These are phyloP conservation scores for Syzygium jambos DNA, from an alignment of 345 rosid genomes.

Conservation along the genomic window DNA sequence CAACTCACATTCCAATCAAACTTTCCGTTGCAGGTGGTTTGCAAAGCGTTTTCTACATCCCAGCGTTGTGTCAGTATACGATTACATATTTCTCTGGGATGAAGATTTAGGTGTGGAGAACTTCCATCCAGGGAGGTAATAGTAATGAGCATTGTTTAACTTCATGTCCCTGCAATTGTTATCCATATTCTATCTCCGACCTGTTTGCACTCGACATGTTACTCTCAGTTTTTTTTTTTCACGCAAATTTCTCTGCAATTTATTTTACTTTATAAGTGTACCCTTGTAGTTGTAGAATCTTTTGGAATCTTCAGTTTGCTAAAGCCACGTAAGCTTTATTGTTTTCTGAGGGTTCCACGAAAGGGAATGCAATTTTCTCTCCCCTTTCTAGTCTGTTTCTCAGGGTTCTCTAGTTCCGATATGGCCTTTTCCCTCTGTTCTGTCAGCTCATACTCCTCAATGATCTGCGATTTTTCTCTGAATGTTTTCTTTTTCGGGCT, in stretches of 20 bases:
- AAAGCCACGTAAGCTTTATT: background rate
- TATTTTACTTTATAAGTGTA: background rate
- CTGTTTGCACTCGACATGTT: background rate
- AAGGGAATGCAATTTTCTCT: background rate
- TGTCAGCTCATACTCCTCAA: background rate
- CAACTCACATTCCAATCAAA: background rate
- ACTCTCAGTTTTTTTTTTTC: background rate
- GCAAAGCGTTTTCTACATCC: slow-evolving; percentile 98
- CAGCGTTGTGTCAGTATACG: slow-evolving; percentile 64
- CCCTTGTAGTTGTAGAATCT: background rate
- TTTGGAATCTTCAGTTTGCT: background rate
- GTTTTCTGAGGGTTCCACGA: background rate
- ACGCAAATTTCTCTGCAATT: background rate
- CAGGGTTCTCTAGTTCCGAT: background rate
- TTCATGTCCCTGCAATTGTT: background rate
- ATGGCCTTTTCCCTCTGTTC: background rate
- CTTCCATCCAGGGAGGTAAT: slow-evolving; percentile 71
- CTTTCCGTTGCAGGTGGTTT: slow-evolving; percentile 70
- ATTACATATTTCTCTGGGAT: slow-evolving; percentile 95
- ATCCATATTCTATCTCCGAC: background rate
- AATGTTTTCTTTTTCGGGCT: background rate
- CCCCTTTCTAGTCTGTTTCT: background rate
- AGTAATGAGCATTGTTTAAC: background rate
- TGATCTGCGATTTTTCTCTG: background rate
- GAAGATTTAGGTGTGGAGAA: slow-evolving; percentile 90